Evolutionary conservation across 257 asterid species (phyloP), one percentile per base, ranked within the genome.

Genomic region (Solanum gandarillasii): DNA sequence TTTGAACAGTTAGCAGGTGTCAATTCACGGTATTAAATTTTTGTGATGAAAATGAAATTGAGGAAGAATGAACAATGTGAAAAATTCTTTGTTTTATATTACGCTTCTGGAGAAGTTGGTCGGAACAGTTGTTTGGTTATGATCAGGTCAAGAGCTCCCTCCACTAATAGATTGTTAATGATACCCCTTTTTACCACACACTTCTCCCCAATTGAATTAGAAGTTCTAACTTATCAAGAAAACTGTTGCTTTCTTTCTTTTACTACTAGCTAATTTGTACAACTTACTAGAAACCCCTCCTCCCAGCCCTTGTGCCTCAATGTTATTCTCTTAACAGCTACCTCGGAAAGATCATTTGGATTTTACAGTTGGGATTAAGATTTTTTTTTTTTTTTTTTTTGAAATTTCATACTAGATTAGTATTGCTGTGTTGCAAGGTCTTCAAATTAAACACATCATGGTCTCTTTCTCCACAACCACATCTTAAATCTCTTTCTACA

Each of bases 141-240:
- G 62, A 41, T 25, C 38, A 78, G 84, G 98, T 88, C 35, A 55
- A 29, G 43, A 31, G 41, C 62, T 48, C 10, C 83, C 74, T 48
- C 14, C 60, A 34, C 46, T 20, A 21, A 73, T 34, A 34, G 43
- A 73, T 73, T 73, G 46, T 73, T 18, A 73, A 73, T 9, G 27
- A 73, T 72, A 18, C 46, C 4, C 27, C 27, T 34, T 32, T 32
- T 34, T 41, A 79, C 36, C 65, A 7, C 29, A n/a, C n/a, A 79
- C 65, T 41, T 79, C 0, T 43, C 25, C 65, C 9, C 65, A 16
- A 20, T 34, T 20, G 29, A 31, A 32, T 73, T 20, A 34, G 6
- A 73, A 34, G 9, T 34, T 73, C 81, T 88, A 36, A 32, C 12
- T 31, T 70, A 82, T 48, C n/a, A 38, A 75, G 23, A 75, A 38